A percentile compares a stretch with the other conserved stretches of the same genome.
phyloP scores from a whole-genome alignment of 768 basidiomycete genomes.

The Infundibulicybe gibba region DNA sequence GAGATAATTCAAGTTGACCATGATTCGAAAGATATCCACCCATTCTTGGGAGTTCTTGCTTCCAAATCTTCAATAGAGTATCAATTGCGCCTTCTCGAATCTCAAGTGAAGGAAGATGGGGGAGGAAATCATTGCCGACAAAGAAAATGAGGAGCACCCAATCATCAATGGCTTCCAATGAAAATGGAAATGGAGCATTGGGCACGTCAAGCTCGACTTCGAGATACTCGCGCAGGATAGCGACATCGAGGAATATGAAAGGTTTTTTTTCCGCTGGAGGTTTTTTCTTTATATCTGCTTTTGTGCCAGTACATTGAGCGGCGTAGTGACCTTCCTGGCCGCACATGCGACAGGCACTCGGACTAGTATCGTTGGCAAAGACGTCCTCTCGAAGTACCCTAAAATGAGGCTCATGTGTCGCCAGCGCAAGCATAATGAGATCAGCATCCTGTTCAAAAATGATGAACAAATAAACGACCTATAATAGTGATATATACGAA shows the following conservation, averaged over 20 bases:
- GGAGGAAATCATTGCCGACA: slow-evolving; percentile 99
- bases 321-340: slow-evolving; percentile 95
- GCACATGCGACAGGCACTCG: slow-evolving; percentile 84
- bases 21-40: slow-evolving; percentile 96
- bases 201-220: slow-evolving; percentile 90
- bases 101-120: slow-evolving; percentile 96
- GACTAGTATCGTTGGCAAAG: slow-evolving; percentile 77
- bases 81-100: slow-evolving; percentile 99
- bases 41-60: slow-evolving; percentile 89
- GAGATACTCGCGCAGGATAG: slow-evolving; percentile 94
- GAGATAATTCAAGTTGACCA: slow-evolving; percentile 78
- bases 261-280: slow-evolving; percentile 81
- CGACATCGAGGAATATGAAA: slow-evolving; percentile 99
- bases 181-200: slow-evolving; percentile 78
- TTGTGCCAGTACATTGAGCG: slow-evolving; percentile 85
- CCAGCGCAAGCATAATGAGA: slow-evolving; percentile 96
- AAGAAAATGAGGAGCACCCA: slow-evolving; percentile 99
- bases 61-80: slow-evolving; percentile 95
- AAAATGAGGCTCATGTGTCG: slow-evolving; percentile 98
- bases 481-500: slow-evolving; percentile 32
- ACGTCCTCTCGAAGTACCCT: slow-evolving; percentile 97
- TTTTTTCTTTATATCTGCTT: slow-evolving; percentile 67
- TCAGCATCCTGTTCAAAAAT: slow-evolving; percentile 77
- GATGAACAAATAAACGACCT: slow-evolving; percentile 9
- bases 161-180: slow-evolving; percentile 97